A percentile compares a stretch with the other conserved stretches of the same genome.
Conservation (phyloP, 2,329 filamentous ascomycete species). For the Cytospora chrysosperma region DNA sequence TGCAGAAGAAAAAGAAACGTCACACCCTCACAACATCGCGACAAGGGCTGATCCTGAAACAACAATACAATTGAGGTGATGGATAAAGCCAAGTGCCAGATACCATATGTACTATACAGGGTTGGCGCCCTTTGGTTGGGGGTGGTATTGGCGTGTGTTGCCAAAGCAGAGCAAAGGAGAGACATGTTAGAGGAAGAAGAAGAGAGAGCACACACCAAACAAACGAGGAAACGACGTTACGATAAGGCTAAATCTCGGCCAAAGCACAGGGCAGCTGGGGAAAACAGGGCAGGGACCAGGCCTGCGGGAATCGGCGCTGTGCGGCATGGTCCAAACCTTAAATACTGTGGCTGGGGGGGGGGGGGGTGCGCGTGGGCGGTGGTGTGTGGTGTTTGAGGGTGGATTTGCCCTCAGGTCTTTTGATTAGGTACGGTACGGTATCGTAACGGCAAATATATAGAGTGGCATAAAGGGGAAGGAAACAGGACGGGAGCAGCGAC, state of each 20-base stretch:
- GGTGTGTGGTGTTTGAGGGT: background rate
- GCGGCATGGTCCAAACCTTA: conserved; percentile 14
- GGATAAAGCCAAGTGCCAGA: background rate
- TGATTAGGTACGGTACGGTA: too few relatives aligned
- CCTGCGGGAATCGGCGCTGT: conserved; percentile 20
- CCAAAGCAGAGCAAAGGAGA: background rate
- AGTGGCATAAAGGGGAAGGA: background rate
- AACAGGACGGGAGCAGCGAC: background rate
- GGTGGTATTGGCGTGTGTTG: too few relatives aligned
- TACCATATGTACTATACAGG: background rate
- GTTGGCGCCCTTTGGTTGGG: too few relatives aligned
- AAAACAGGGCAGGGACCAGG: conserved; percentile 21
- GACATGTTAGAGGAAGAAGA: background rate
- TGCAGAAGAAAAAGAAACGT: background rate
- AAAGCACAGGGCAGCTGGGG: conserved; percentile 17
- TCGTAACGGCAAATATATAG: too few relatives aligned
- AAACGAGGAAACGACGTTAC: conserved; percentile 14
- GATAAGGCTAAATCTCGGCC: conserved; percentile 18
- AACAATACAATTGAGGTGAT: too few relatives aligned
- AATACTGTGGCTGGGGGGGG: conserved; percentile 4
- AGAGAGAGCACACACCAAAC: background rate
- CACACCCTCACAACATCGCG: background rate
- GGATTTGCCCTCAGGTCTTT: background rate
- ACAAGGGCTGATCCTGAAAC: background rate
- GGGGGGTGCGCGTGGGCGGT: background rate